Evolutionary conservation across 495 filamentous ascomycete species (phyloP).

Genomic region (Thermochaetoides thermophila): DNA sequence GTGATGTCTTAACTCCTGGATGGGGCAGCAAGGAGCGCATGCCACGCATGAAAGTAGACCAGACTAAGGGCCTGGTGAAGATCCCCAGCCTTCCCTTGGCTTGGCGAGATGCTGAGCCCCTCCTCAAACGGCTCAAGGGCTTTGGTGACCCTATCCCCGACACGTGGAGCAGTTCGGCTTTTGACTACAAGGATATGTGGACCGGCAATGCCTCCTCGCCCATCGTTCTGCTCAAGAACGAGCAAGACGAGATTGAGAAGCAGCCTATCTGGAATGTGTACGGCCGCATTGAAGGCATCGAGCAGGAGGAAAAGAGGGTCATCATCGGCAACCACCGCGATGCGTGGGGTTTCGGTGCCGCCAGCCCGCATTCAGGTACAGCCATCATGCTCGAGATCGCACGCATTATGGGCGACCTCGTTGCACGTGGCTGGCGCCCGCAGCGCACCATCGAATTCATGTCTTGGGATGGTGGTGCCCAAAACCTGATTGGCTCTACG

Average conservation of each 20-base stretch:
- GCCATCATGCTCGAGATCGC: constrained; percentile 82
- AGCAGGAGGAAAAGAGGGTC: constrained; percentile 71
- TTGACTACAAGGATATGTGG: constrained; percentile 63
- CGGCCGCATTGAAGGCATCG: constrained; percentile 65
- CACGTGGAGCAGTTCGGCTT: constrained; percentile 65
- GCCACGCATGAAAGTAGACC: constrained; percentile 48
- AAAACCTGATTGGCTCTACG: constrained; percentile 87
- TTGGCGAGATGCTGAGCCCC: constrained; percentile 71
- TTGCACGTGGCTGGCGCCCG: constrained; percentile 70
- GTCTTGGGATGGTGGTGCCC: constrained; percentile 88
- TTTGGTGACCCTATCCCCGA: constrained; percentile 54
- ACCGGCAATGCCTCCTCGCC: constrained; percentile 66
- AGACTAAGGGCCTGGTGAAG: constrained; percentile 56
- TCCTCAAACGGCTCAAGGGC: constrained; percentile 64
- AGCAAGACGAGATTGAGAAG: constrained; percentile 68
- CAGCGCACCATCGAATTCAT: constrained; percentile 84
- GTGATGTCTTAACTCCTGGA: constrained; percentile 82
- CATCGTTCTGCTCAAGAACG: constrained; percentile 67
- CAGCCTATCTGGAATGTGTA: constrained; percentile 86
- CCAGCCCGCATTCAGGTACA: constrained; percentile 75
- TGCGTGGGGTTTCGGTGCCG: constrained; percentile 80
- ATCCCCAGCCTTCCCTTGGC: constrained; percentile 83
- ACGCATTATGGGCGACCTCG: constrained; percentile 65
- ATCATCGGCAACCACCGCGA: constrained; percentile 91
- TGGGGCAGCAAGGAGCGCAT: constrained; percentile 60